phyloP scores from a whole-genome alignment of 805 yeast species.

The Nakazawaea wyomingensis region DNA sequence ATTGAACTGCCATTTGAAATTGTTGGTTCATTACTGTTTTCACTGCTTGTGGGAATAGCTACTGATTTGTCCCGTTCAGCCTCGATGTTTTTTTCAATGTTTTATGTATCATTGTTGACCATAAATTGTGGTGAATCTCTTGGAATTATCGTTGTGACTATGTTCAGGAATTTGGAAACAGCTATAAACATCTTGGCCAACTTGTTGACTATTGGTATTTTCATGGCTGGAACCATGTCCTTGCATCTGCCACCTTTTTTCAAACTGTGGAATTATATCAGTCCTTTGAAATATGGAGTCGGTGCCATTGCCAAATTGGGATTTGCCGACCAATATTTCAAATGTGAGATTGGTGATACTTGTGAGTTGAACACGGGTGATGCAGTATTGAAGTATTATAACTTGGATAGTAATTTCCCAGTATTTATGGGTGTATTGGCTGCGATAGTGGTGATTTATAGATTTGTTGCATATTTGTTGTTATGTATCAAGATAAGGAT shows the following conservation, averaged over 20 bases:
- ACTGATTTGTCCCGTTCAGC: slow-evolving; percentile 64
- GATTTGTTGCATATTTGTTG: slow-evolving; percentile 26
- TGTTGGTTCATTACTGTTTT: slow-evolving; percentile 46
- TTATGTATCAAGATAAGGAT: slow-evolving; percentile 10
- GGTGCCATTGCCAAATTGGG: slow-evolving; percentile 48
- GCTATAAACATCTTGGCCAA: slow-evolving; percentile 63
- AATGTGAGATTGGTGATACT: slow-evolving; percentile 33
- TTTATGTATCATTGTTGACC: slow-evolving; percentile 43
- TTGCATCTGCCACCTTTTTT: slow-evolving; percentile 60
- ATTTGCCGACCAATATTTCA: slow-evolving; percentile 41
- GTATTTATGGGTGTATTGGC: slow-evolving; percentile 29
- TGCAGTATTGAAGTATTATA: slow-evolving; percentile 43
- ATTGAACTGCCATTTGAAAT: slow-evolving; percentile 58
- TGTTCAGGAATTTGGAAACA: slow-evolving; percentile 62
- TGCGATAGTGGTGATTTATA: slow-evolving; percentile 28
- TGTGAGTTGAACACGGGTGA: slow-evolving; percentile 47
- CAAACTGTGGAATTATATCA: slow-evolving; percentile 58
- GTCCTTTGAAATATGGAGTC: slow-evolving; percentile 63
- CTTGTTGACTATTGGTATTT: slow-evolving; percentile 54
- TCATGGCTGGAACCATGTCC: slow-evolving; percentile 77
- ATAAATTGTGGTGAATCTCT: slow-evolving; percentile 68
- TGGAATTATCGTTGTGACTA: slow-evolving; percentile 64
- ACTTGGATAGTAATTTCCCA: slow-evolving; percentile 28
- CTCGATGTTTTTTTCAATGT: slow-evolving; percentile 54
- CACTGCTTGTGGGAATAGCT: slow-evolving; percentile 53